These are phyloP conservation scores for Curvularia lunata DNA, from an alignment of 2,329 filamentous ascomycete species.

Conservation along the genomic window DNA sequence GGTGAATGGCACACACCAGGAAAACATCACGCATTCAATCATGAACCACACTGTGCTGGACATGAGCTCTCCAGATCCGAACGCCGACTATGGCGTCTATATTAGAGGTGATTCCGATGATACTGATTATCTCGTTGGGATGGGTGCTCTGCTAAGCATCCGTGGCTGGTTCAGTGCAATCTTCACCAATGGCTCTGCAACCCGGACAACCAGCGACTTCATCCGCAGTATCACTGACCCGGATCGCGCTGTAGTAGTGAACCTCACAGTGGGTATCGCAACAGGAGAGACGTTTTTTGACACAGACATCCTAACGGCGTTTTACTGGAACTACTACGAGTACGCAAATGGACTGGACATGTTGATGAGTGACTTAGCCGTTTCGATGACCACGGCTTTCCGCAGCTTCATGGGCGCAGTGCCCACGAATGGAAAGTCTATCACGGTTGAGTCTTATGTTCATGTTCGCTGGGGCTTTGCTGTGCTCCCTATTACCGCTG, in stretches of 20 bases:
- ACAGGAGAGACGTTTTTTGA: constrained; percentile 26
- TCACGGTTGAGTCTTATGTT: constrained; percentile 19
- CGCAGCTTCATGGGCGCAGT: constrained; percentile 21
- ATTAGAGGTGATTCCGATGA: constrained; percentile 12
- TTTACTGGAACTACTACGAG: constrained; percentile 26
- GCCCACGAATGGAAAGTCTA: constrained; percentile 14
- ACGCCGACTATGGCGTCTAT: constrained; percentile 19
- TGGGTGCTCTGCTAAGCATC: constrained; percentile 21
- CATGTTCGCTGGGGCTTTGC: constrained; percentile 23
- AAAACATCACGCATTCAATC: constrained; percentile 18
- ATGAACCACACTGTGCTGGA: constrained; percentile 20
- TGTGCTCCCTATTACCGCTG: constrained; percentile 15
- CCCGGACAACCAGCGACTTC: constrained; percentile 21
- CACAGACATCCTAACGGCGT: constrained; percentile 21
- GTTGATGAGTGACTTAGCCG: constrained; percentile 22
- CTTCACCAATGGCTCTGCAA: constrained; percentile 25
- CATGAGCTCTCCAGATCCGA: constrained; percentile 16
- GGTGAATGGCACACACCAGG: constrained; percentile 22
- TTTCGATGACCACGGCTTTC: constrained; percentile 25
- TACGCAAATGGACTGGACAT: constrained; percentile 20
- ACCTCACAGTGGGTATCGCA: constrained; percentile 24
- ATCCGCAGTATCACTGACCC: constrained; percentile 22
- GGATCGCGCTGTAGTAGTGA: constrained; percentile 22
- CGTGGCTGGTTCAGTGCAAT: constrained; percentile 22
- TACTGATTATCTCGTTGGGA: constrained; percentile 14